These are phyloP conservation scores for Globisporangium apiculatum DNA, from an alignment of 352 stramenopile genomes.

Conservation along the genomic window DNA sequence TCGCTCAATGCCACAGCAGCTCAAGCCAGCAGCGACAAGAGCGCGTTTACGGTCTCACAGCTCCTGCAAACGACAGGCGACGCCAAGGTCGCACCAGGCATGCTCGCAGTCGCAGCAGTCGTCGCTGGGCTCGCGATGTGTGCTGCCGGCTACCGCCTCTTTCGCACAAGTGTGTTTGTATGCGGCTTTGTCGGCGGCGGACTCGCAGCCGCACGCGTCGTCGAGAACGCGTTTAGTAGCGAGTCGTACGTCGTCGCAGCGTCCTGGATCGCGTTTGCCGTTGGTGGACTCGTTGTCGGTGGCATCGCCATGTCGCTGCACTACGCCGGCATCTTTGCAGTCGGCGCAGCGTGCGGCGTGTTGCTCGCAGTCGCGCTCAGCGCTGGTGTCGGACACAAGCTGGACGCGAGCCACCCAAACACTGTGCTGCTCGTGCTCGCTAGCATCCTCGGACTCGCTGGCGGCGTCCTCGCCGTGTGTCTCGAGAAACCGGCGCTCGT, in stretches of 20 bases:
- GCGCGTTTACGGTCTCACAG: slow-evolving; percentile 4
- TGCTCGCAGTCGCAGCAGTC: slow-evolving; percentile 34
- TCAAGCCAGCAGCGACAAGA: background rate
- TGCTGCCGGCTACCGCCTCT: slow-evolving; percentile 50
- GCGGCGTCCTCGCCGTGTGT: slow-evolving; percentile 34
- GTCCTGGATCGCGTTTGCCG: slow-evolving; percentile 69
- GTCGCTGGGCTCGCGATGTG: slow-evolving; percentile 35
- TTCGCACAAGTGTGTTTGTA: slow-evolving; percentile 48
- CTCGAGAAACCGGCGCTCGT: slow-evolving; percentile 54
- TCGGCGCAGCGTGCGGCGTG: slow-evolving; percentile 44
- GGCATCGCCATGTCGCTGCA: slow-evolving; percentile 47
- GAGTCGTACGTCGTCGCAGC: slow-evolving; percentile 41
- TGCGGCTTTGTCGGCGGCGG: slow-evolving; percentile 53
- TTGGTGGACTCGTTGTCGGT: slow-evolving; percentile 42
- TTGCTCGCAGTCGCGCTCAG: slow-evolving; percentile 54
- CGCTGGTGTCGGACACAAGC: slow-evolving; percentile 41
- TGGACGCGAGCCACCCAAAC: slow-evolving; percentile 45
- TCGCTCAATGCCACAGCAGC: slow-evolving; percentile 5
- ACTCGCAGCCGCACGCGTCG: slow-evolving; percentile 34
- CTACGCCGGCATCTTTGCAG: slow-evolving; percentile 42
- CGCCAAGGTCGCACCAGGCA: slow-evolving; percentile 23
- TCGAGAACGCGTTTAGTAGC: slow-evolving; percentile 49
- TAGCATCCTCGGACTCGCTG: slow-evolving; percentile 34
- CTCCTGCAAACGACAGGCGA: slow-evolving; percentile 9
- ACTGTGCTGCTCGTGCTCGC: slow-evolving; percentile 45